Conservation (phyloP, 1,284 basidiomycete species). For the Coriolopsis trogii region DNA sequence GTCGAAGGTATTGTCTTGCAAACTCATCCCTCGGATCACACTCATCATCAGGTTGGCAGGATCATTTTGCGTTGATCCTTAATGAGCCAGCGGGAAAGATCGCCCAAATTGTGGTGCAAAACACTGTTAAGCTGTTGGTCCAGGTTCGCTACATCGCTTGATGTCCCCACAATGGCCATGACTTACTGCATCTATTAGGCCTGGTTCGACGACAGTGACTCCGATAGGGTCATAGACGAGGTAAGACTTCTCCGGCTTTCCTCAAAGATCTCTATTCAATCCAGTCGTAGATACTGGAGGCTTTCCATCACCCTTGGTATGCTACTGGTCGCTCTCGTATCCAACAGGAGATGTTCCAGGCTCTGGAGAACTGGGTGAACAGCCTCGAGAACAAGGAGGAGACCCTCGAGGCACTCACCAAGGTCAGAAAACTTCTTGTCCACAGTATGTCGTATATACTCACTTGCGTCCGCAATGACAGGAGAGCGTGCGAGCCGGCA, state of each 20-base stretch:
- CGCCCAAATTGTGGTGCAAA: conserved; percentile 65
- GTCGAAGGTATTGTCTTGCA: conserved; percentile 48
- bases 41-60: conserved; percentile 36
- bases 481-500: conserved; percentile 37
- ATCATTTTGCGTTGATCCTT: conserved; percentile 65
- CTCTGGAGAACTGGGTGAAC: conserved; percentile 62
- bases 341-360: conserved; percentile 67
- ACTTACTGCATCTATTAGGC: conserved; percentile 39
- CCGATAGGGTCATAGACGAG: conserved; percentile 51
- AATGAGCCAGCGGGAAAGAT: conserved; percentile 78
- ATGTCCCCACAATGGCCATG: neutral
- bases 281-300: conserved; percentile 58
- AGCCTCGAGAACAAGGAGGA: conserved; percentile 46
- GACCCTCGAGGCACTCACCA: conserved; percentile 50
- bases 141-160: conserved; percentile 39
- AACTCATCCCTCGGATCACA: neutral
- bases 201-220: conserved; percentile 54
- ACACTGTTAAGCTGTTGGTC: conserved; percentile 66
- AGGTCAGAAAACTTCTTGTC: conserved; percentile 37
- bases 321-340: conserved; percentile 57
- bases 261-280: neutral
- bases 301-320: conserved; percentile 75
- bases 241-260: conserved; percentile 33
- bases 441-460: neutral
- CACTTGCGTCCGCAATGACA: conserved; percentile 4